Percentiles rank a stretch among this genome's conserved stretches.
These are phyloP conservation scores for Kurtzmaniella natalensis DNA, from an alignment of 1,139 yeast genomes.

Conservation along the genomic window DNA sequence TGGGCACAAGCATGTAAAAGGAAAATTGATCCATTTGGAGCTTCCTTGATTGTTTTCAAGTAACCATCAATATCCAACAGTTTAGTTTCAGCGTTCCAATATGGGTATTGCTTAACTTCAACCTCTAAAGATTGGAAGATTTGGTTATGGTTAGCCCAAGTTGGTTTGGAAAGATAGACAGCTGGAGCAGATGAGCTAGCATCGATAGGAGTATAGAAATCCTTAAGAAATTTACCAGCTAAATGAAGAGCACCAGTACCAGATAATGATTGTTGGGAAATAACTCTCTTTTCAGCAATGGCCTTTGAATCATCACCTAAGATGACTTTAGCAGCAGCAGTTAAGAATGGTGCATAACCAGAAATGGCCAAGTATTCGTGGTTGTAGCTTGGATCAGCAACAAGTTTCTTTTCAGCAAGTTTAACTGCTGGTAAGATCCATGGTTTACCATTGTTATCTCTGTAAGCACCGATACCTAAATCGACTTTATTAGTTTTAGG, in stretches of 20 bases:
- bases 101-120: conserved; percentile 65
- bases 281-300: conserved; percentile 49
- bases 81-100: conserved; percentile 63
- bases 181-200: conserved; percentile 31
- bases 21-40: conserved; percentile 77
- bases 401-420: conserved; percentile 58
- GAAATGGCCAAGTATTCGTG: conserved; percentile 89
- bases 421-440: conserved; percentile 88
- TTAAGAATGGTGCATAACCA: conserved; percentile 68
- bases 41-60: conserved; percentile 57
- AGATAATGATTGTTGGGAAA: conserved; percentile 81
- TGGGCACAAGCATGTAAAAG: conserved; percentile 49
- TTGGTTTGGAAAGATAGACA: conserved; percentile 80
- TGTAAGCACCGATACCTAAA: conserved; percentile 93
- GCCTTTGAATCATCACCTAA: conserved; percentile 65
- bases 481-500: conserved; percentile 69
- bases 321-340: conserved; percentile 74
- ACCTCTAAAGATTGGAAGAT: conserved; percentile 70
- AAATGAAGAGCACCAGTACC: conserved; percentile 96
- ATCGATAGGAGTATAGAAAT: conserved; percentile 42
- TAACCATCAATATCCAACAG: conserved; percentile 67
- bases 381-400: conserved; percentile 57
- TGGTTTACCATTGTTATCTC: conserved; percentile 90
- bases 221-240: conserved; percentile 70
- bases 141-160: conserved; percentile 94